phyloP scores from a whole-genome alignment of 2,329 filamentous ascomycete genomes.

The Colletotrichum lini region DNA sequence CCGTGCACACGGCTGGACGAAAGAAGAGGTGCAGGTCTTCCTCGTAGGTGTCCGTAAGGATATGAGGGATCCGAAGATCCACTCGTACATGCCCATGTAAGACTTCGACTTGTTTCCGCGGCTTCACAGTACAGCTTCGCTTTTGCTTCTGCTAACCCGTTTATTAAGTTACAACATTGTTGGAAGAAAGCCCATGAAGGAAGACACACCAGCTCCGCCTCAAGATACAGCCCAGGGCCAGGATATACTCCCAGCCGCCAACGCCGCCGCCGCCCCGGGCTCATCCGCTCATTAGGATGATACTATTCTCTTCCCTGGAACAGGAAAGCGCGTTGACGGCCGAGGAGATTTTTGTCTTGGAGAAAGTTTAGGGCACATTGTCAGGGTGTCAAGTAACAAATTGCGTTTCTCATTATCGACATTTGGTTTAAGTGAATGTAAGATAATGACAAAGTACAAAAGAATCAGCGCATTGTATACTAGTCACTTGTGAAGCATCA shows the following conservation, averaged over 20 bases:
- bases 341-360: too few relatives aligned
- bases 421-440: too few relatives aligned
- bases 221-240: neutral
- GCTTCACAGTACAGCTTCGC: accelerated
- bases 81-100: conserved; percentile 45
- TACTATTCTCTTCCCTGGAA: too few relatives aligned
- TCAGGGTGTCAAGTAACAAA: too few relatives aligned
- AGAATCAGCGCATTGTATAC: too few relatives aligned
- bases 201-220: neutral
- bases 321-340: too few relatives aligned
- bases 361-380: too few relatives aligned
- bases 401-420: too few relatives aligned
- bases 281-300: neutral
- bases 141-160: neutral
- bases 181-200: conserved; percentile 7
- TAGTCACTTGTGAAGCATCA: too few relatives aligned
- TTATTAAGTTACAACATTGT: neutral
- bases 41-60: conserved; percentile 44
- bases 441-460: too few relatives aligned
- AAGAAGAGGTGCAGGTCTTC: conserved; percentile 47
- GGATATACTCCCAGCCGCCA: too few relatives aligned
- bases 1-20: conserved; percentile 51
- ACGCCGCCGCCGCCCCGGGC: neutral
- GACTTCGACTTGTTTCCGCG: conserved; percentile 19
- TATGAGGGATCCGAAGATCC: conserved; percentile 43